phyloP scores from a whole-genome alignment of 345 rosid species.

The Populus nigra region DNA sequence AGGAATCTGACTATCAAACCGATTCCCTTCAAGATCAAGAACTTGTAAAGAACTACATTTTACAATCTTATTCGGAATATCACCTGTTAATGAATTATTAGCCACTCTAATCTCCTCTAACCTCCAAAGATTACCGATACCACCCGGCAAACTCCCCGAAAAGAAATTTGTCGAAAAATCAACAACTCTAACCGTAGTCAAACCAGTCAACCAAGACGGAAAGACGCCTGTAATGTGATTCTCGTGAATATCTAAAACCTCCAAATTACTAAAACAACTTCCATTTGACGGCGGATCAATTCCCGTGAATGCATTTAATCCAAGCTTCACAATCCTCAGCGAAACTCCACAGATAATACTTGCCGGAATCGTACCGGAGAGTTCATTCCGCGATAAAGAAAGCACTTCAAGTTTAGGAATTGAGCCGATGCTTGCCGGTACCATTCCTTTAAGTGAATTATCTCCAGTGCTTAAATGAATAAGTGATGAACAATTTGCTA shows the following conservation, averaged over 20 bases:
- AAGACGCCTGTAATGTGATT: constrained; percentile 56
- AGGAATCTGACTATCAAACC: constrained; percentile 61
- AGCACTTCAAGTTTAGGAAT: constrained; percentile 65
- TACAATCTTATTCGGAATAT: constrained; percentile 54
- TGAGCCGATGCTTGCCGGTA: constrained; percentile 70
- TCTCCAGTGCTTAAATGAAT: constrained; percentile 70
- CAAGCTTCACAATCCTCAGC: constrained; percentile 59
- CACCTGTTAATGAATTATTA: constrained; percentile 62
- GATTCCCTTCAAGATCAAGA: constrained; percentile 71
- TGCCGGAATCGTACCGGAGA: constrained; percentile 64
- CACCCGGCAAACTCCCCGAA: constrained; percentile 47
- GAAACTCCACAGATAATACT: constrained; percentile 63
- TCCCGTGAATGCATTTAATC: constrained; percentile 51
- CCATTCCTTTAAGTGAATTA: constrained; percentile 64
- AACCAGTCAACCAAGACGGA: constrained; percentile 60
- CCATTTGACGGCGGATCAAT: constrained; percentile 45
- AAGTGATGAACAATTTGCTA: constrained; percentile 76
- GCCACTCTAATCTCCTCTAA: constrained; percentile 64
- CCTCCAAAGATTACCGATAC: constrained; percentile 52
- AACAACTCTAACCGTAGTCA: constrained; percentile 42
- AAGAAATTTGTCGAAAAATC: constrained; percentile 54
- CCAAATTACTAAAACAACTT: constrained; percentile 48
- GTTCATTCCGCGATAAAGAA: constrained; percentile 57
- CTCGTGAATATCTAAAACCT: constrained; percentile 59
- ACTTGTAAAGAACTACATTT: constrained; percentile 59